A percentile compares a stretch with the other conserved stretches of the same genome.
phyloP scores from a whole-genome alignment of 2,329 filamentous ascomycete genomes.

The Cladosporium halotolerans region DNA sequence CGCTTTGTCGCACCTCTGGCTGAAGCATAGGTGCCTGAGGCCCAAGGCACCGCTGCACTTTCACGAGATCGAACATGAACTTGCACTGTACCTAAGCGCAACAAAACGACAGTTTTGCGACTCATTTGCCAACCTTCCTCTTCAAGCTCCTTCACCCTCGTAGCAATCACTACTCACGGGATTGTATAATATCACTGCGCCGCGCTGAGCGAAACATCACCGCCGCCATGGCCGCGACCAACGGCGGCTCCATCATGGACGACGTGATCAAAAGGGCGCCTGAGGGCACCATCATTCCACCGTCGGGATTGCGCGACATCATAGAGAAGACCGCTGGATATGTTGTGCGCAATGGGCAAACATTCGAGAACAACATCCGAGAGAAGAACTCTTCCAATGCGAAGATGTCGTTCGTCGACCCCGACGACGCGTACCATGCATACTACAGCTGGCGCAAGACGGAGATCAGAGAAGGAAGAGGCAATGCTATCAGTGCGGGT shows the following conservation, averaged over 20 bases:
- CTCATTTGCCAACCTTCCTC: no score
- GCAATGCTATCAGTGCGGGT: constrained; percentile 71
- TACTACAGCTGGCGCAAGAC: constrained; percentile 88
- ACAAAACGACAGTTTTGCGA: no score
- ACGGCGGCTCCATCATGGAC: constrained; percentile 19
- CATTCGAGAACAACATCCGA: constrained; percentile 77
- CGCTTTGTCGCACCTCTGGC: no score
- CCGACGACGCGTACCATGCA: constrained; percentile 73
- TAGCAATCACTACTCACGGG: no score
- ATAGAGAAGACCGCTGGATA: constrained; percentile 95
- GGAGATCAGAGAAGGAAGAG: constrained; percentile 78
- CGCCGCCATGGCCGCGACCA: constrained; percentile 26
- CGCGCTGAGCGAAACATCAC: not conserved
- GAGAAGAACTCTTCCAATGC: constrained; percentile 76
- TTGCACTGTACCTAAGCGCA: no score
- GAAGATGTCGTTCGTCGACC: constrained; percentile 84
- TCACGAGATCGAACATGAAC: no score
- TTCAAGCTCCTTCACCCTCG: not conserved
- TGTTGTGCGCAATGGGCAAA: constrained; percentile 60
- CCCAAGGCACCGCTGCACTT: no score
- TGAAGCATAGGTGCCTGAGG: no score
- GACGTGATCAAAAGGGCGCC: constrained; percentile 68
- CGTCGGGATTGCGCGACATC: constrained; percentile 71
- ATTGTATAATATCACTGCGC: not conserved
- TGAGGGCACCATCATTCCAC: constrained; percentile 77